These are phyloP conservation scores for Trichoderma semiorbis DNA, from an alignment of 2,329 filamentous ascomycete species.

Conservation along the genomic window DNA sequence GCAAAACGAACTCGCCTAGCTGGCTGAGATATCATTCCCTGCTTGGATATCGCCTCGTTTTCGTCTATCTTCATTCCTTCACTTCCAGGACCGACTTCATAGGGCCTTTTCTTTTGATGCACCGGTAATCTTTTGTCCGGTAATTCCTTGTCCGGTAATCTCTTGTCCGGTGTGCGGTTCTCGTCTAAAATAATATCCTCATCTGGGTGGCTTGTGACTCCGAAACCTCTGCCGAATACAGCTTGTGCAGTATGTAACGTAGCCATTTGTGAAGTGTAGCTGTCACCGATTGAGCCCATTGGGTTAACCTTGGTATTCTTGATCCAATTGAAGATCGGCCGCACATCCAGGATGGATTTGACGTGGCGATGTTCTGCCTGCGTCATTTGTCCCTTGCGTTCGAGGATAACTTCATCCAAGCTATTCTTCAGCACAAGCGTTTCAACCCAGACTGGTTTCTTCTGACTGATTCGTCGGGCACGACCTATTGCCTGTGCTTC, in stretches of 20 bases:
- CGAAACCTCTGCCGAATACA: slow-evolving; percentile 51
- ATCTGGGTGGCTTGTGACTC: slow-evolving; percentile 40
- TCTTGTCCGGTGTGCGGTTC: background rate
- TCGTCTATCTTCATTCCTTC: slow-evolving; percentile 10
- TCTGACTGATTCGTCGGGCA: slow-evolving; percentile 83
- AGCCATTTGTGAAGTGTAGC: slow-evolving; percentile 48
- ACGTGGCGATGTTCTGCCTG: slow-evolving; percentile 56
- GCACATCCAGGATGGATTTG: slow-evolving; percentile 56
- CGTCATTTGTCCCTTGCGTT: slow-evolving; percentile 71
- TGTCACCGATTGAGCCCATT: slow-evolving; percentile 26
- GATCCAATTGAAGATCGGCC: slow-evolving; percentile 58
- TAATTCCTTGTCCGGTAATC: background rate
- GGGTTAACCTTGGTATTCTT: slow-evolving; percentile 46
- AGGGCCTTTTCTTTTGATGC: slow-evolving; percentile 24
- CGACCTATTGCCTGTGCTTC: slow-evolving; percentile 91
- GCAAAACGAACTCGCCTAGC: slow-evolving; percentile 34
- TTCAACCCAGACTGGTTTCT: slow-evolving; percentile 74
- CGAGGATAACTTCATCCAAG: slow-evolving; percentile 80
- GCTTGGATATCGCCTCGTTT: background rate
- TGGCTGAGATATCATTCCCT: slow-evolving; percentile 26
- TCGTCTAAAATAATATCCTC: slow-evolving; percentile 41
- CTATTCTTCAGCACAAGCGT: slow-evolving; percentile 77
- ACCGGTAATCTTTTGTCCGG: background rate
- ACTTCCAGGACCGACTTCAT: slow-evolving; percentile 20
- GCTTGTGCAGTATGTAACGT: slow-evolving; percentile 43